Conservation (phyloP, 306 rosid genomes). For the Malus sieversii region DNA sequence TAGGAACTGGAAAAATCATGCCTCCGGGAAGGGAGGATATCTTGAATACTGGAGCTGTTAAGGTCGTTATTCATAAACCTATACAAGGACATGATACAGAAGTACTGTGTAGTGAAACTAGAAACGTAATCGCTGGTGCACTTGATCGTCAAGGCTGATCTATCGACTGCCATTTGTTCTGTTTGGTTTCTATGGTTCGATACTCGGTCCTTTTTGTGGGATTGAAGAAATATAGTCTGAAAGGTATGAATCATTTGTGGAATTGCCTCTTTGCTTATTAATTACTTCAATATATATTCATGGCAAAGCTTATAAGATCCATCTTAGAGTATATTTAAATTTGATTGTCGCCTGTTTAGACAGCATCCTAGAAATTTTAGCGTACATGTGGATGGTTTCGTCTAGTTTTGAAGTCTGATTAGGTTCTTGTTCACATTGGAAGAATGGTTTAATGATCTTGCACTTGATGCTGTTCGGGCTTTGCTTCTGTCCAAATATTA, state of each 20-base stretch:
- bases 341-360: neutral
- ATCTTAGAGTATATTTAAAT: neutral
- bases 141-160: conserved; percentile 38
- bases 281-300: neutral
- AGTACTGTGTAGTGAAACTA: conserved; percentile 58
- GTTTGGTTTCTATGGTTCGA: conserved; percentile 13
- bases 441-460: neutral
- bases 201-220: neutral
- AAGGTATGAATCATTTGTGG: neutral
- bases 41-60: conserved; percentile 60
- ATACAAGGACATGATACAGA: conserved; percentile 52
- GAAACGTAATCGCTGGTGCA: conserved; percentile 48
- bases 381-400: neutral
- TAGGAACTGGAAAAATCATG: conserved; percentile 91
- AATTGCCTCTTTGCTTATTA: neutral
- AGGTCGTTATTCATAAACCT: conserved; percentile 75
- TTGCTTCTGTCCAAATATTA: neutral
- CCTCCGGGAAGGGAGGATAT: conserved; percentile 78
- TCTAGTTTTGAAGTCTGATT: neutral
- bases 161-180: conserved; percentile 6
- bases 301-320: neutral
- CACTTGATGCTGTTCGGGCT: neutral
- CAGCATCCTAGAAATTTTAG: neutral
- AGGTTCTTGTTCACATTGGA: neutral
- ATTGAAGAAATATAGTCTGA: neutral